Evolutionary conservation across 83 land plant genomes (phyloP), one percentile per base, ranked within the genome.

Genomic region (Larix sibirica): DNA sequence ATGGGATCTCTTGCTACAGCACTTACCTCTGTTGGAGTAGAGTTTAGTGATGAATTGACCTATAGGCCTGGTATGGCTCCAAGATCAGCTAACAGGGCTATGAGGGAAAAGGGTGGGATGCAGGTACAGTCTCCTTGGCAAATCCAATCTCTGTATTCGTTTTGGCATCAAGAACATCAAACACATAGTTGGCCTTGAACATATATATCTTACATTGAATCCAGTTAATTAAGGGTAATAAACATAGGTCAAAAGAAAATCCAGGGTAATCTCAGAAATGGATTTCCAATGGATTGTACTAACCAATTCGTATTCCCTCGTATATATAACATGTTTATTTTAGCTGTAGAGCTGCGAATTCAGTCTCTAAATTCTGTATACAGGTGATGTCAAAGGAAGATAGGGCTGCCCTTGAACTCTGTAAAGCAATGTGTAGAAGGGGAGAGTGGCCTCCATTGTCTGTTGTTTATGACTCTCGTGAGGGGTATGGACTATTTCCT

Each of bases 1-100:
- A 95, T 97, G 99, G 94, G 93, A 13, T 95, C 99, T 28, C 80
- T 97, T 6, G 99, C 98, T 6, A 94, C 98, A 2, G 96, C 98
- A 3, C 77, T 97, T 71, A 95, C 89, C 44, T 83, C 89, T 9
- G 84, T 92, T 1, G 90, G 95, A 8, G 83, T 95, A 0, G 86
- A 86, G 42, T 97, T 92, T 83, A 91, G 92, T 81, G 87, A 97
- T 79, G 88, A 89, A 78, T 94, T 97, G 23, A 92, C 94, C 31
- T 97, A 97, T 66, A 50, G 75, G 73, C 81, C 85, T 1, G 93
- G 96, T 36, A 89, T 92, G 91, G 99, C 99, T 16, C 95, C 99
- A 14, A 83, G 92, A 62, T 89, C 92, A 28, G 93, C 95, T 13
- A 97, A 97, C 81, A 21, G 82, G 28, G 84, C 98, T 13, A 60